Conservation (phyloP, 129 eudicot species). For the Pulicaria dysenterica region DNA sequence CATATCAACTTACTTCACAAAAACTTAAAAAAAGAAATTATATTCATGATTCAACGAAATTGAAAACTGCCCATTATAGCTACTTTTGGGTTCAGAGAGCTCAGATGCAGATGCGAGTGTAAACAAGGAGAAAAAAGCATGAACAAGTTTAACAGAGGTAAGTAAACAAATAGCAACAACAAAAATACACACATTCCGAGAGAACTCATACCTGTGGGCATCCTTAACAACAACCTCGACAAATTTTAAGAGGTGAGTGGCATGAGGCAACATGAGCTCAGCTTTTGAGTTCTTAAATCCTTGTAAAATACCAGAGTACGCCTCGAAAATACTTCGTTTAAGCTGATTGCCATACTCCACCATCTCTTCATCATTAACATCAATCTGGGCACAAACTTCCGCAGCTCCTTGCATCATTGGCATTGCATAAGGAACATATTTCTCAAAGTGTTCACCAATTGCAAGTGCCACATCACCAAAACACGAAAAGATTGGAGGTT, state of each 20-base stretch:
- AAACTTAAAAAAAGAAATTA: no score
- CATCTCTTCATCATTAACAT: constrained; percentile 80
- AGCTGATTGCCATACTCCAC: constrained; percentile 82
- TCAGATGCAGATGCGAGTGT: no score
- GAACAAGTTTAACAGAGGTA: not conserved
- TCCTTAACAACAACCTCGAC: constrained; percentile 69
- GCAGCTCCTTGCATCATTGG: constrained; percentile 93
- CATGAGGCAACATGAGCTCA: constrained; percentile 83
- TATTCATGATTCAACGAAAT: no score
- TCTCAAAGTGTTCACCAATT: constrained; percentile 83
- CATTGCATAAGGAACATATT: constrained; percentile 62
- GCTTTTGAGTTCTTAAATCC: constrained; percentile 84
- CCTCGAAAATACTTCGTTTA: constrained; percentile 82
- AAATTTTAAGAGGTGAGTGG: constrained; percentile 77
- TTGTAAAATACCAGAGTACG: constrained; percentile 89
- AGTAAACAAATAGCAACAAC: not conserved
- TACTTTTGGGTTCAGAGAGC: no score
- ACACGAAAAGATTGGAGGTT: constrained; percentile 93
- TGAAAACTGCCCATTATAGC: no score
- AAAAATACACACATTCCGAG: not conserved
- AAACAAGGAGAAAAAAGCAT: not conserved
- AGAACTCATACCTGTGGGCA: constrained; percentile 47
- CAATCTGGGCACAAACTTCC: constrained; percentile 75
- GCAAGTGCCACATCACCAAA: constrained; percentile 97
- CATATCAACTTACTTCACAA: not conserved